Base-by-base conservation (phyloP, 208 protist species). In the Crithidia sp. region DNA sequence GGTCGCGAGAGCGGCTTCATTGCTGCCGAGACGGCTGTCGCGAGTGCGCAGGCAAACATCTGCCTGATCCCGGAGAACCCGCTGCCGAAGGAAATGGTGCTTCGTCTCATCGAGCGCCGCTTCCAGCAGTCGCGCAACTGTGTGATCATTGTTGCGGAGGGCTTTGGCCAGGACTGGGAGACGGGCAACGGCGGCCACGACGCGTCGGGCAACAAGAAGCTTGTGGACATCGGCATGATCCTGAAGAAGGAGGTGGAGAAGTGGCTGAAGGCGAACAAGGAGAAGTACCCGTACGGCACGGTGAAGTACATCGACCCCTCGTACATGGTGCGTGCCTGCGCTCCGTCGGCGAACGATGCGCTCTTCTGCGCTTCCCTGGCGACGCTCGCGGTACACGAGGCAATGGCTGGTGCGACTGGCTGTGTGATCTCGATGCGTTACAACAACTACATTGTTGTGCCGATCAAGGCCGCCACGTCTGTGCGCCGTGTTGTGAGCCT, bases 271-370 rank as follows among this genome's bases (percentile, higher is more conserved):
- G 83, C 70, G 45, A 91, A 90, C 79, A 75, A 81, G 64, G 70
- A 70, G 28, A 74, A 79, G 60, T 96, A 90, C 73, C 89, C 91
- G 16, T 53, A 91, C 47, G 83, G 67, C 19, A 94, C 85, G 28
- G 88, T 97, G 50, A 98, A 97, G 83, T 99, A 98, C 85, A 98
- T 99, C 74, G 97, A 99, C 88, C 97, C 97, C 49, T 97, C 94
- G 0, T 99, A 99, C 87, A 98, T 96, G 84, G 96, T 99, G 64
- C 93, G 97, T 71, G 94, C 96, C 17, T 96, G 93, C 79, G 84
- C 95, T 13, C 90, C 95, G 43, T 96, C 87, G 39, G 59, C 95
- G 57, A 90, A 90, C 74, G 97, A 99, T 77, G 89, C 92, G 19
- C 84, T 94, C 55, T 95, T 97, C 82, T 97, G 92, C 79, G 68